Evolutionary conservation across 257 asterid species (phyloP), one percentile per base, ranked within the genome.

Genomic region (Nicotiana undulata): DNA sequence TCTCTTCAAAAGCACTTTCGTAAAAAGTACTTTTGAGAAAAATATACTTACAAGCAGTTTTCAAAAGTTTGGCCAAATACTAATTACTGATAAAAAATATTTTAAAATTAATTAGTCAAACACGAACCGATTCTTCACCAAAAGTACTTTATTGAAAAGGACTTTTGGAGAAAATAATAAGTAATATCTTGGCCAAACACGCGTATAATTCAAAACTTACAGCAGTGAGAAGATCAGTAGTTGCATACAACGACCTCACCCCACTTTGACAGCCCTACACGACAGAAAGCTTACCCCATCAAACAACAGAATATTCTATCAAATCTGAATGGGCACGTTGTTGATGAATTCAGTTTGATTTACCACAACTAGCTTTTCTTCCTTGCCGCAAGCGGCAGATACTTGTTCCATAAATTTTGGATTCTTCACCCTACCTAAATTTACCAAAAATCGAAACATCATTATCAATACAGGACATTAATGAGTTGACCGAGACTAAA

Each of bases 181-280:
- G n/a, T n/a, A n/a, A n/a, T n/a, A n/a, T n/a, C n/a, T n/a, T n/a
- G n/a, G n/a, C n/a, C n/a, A n/a, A n/a, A n/a, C n/a, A n/a, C n/a
- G n/a, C n/a, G n/a, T n/a, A n/a, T n/a, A n/a, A n/a, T n/a, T n/a
- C n/a, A n/a, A n/a, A n/a, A n/a, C 97, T 90, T 85, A 94, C 97
- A 15, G 89, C 93, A 24, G 86, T 77, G 81, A 88, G 88, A 83
- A 94, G 97, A 84, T 93, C 98, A 51, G 75, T 74, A 80, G 91
- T 85, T 59, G 98, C 98, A 85, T 89, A 87, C 31, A 82, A 84
- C 61, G 98, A 94, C 86, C 98, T 90, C 9, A 93, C 97, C 49
- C 98, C 98, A 79, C 95, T 91, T 72, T 85, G 93, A 85, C 98
- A 94, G 20, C 97, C 98, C 98, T 94, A 75, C 29, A 29, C 28